Evolutionary conservation across 495 filamentous ascomycete species (phyloP), one percentile per base, ranked within the genome.

Genomic region (Penicillium nucicola): DNA sequence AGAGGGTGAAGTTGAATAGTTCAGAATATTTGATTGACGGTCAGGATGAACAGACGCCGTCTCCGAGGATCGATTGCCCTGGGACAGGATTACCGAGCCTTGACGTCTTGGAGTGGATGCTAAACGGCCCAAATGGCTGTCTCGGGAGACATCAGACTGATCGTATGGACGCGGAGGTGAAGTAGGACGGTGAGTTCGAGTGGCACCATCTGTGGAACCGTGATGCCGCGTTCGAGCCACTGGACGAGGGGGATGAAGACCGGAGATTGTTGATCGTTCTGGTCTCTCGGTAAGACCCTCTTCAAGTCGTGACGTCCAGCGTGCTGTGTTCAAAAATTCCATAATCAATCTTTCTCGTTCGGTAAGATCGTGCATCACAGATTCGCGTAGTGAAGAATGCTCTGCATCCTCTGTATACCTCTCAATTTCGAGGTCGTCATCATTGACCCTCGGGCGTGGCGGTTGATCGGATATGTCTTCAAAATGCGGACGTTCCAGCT

Each of bases 271-370:
- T 30, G 65, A 54, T 39, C 64, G 61, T 38, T 70, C 71, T 30
- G 63, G 57, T 38, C 68, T 64, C 31, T 72, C 71, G 11, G 65
- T 58, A 34, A 63, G 45, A 19, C 65, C 61, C 42, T 68, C 69
- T 50, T 73, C 70, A 31, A 62, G 34, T 46, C 66, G 60, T 33
- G 70, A 61, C 7, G 69, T 64, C 65, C 61, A 75, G 22, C 73
- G 70, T 31, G 71, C 70, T 13, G 71, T 70, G 43, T 72, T 77
- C 50, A 85, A 61, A 52, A 77, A 78, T 19, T 85, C 81, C 43
- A 85, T 67, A 33, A 85, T 76, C 43, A 78, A 67, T 45, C 80
- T 76, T 60, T 86, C 83, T 28, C 76, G 68, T 41, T 78, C 73
- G 4, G 76, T 77, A 35, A 84, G 69, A 40, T 77, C 76, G 39